These are phyloP conservation scores for Metarhizium anisopliae DNA, from an alignment of 2,329 filamentous ascomycete species.

Conservation along the genomic window DNA sequence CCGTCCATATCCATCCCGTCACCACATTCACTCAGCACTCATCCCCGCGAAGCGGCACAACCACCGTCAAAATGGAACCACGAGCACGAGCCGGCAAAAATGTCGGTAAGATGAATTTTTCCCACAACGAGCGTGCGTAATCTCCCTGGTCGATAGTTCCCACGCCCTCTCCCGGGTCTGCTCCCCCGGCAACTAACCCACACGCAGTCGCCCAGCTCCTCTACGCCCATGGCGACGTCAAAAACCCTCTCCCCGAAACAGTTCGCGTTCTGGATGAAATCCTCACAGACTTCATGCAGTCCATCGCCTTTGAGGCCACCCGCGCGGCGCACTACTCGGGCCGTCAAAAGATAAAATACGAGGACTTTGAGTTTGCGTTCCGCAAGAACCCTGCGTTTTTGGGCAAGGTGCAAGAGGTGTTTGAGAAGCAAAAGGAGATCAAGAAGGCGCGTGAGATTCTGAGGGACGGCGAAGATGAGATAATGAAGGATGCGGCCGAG, in stretches of 20 bases:
- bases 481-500: constrained; percentile 43
- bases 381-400: constrained; percentile 77
- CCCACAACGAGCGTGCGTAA: constrained; percentile 56
- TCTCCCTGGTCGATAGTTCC: neutral
- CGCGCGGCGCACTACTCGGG: constrained; percentile 77
- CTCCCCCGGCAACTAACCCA: neutral
- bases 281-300: constrained; percentile 91
- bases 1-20: neutral
- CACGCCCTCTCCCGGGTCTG: neutral
- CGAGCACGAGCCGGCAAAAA: constrained; percentile 70
- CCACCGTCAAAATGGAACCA: constrained; percentile 53
- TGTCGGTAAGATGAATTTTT: constrained; percentile 77
- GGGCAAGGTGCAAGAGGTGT: constrained; percentile 80
- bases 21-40: neutral
- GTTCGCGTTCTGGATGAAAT: constrained; percentile 88
- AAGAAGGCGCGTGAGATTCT: constrained; percentile 74
- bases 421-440: constrained; percentile 80
- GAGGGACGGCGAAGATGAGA: constrained; percentile 55
- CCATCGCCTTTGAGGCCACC: constrained; percentile 83
- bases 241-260: constrained; percentile 71
- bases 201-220: constrained; percentile 61
- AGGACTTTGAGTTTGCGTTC: constrained; percentile 94
- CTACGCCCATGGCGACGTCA: constrained; percentile 71
- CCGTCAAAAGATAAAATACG: constrained; percentile 94
- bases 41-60: neutral